These are phyloP conservation scores for Fusarium sororula DNA, from an alignment of 2,329 filamentous ascomycete species.

Conservation along the genomic window DNA sequence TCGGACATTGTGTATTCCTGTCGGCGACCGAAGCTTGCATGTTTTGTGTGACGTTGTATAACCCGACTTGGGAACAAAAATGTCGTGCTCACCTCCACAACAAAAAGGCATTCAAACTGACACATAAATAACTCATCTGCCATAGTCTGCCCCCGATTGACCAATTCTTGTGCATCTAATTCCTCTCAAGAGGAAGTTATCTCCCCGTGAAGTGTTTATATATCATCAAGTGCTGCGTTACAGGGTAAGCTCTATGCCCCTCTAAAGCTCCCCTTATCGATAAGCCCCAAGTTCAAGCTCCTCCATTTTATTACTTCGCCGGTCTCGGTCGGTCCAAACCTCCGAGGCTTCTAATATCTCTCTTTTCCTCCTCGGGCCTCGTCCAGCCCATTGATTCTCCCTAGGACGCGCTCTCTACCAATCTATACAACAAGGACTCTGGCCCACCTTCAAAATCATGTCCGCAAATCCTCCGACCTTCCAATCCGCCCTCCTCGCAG, in stretches of 20 bases:
- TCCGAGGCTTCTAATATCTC: constrained; percentile 22
- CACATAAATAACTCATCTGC: not conserved
- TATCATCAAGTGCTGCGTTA: not conserved
- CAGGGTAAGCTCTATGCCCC: constrained; percentile 24
- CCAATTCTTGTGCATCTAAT: not conserved
- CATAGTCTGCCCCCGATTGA: not conserved
- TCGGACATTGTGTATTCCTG: not conserved
- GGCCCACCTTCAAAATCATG: not conserved
- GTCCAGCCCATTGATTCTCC: not conserved
- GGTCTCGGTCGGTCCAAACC: constrained; percentile 38
- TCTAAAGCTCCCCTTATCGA: constrained; percentile 37
- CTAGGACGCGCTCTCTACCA: not conserved
- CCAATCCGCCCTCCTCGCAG: constrained; percentile 75
- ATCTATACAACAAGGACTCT: not conserved
- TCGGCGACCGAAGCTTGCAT: not conserved
- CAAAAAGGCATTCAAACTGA: not conserved
- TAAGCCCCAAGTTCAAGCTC: constrained; percentile 28
- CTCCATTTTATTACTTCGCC: constrained; percentile 34
- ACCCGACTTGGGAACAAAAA: not conserved
- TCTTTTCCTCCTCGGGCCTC: constrained; percentile 3
- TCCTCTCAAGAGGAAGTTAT: not conserved
- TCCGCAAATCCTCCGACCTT: constrained; percentile 54
- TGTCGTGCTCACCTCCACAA: not conserved
- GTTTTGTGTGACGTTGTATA: not conserved
- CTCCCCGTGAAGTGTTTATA: not conserved